phyloP scores from a whole-genome alignment of 345 rosid species.

The Lumnitzera littorea region DNA sequence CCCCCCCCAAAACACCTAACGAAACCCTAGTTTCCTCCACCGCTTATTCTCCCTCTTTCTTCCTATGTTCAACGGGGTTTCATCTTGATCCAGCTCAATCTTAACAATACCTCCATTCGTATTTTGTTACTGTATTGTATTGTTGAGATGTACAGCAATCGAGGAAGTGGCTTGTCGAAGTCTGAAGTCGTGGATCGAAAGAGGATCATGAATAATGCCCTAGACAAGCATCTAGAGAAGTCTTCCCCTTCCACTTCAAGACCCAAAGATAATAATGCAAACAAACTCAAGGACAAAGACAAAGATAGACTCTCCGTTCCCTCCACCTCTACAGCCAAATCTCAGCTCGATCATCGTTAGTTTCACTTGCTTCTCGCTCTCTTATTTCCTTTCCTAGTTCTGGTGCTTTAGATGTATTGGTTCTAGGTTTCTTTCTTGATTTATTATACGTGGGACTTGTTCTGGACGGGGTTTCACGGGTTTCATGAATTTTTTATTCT shows the following conservation, averaged over 20 bases:
- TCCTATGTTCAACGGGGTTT: too few species aligned
- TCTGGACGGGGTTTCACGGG: background rate
- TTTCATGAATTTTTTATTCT: too few species aligned
- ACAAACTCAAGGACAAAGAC: conserved; percentile 45
- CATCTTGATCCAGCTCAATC: too few species aligned
- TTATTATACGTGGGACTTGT: background rate
- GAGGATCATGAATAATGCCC: conserved; percentile 73
- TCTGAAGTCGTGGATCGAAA: conserved; percentile 86
- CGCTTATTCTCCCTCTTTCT: too few species aligned
- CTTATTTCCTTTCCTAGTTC: background rate
- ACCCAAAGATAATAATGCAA: conserved; percentile 52
- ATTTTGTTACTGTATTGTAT: too few species aligned
- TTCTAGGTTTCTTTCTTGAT: background rate
- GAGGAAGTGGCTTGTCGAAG: conserved; percentile 72
- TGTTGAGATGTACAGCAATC: conserved; percentile 45
- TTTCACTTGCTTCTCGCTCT: conserved; percentile 5
- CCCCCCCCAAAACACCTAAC: too few species aligned
- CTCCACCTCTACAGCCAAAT: conserved; percentile 67
- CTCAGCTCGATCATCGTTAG: conserved; percentile 55
- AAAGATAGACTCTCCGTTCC: conserved; percentile 54
- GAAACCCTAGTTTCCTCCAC: too few species aligned
- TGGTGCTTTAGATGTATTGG: background rate
- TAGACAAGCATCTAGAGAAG: conserved; percentile 88
- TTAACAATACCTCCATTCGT: too few species aligned
- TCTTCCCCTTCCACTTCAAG: conserved; percentile 84